Evolutionary conservation across 495 filamentous ascomycete genomes (phyloP).

Genomic region (Penicillium coffeae): DNA sequence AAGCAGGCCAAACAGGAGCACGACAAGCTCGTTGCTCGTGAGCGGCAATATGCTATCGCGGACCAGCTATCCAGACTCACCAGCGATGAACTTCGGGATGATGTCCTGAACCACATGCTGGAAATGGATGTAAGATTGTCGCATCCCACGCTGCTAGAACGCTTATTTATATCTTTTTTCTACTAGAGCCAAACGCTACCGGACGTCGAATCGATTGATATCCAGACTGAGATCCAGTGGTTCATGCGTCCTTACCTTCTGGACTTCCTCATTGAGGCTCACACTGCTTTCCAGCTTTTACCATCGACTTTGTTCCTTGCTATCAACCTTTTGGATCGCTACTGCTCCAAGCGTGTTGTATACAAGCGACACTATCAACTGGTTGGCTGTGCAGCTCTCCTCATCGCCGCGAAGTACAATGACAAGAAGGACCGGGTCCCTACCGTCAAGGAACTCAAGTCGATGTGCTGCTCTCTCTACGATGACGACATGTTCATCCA

Average conservation of each 20-base stretch:
- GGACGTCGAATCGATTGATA: conserved; percentile 95
- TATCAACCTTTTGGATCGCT: conserved; percentile 93
- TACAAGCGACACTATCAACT: conserved; percentile 99
- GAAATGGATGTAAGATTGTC: conserved; percentile 80
- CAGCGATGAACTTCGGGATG: conserved; percentile 85
- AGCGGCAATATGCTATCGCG: conserved; percentile 78
- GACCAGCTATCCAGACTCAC: conserved; percentile 80
- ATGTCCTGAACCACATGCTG: conserved; percentile 88
- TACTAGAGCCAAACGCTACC: conserved; percentile 81
- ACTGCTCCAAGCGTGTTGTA: conserved; percentile 96
- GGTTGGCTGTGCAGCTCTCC: conserved; percentile 90
- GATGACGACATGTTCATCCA: conserved; percentile 99
- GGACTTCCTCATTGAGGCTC: conserved; percentile 97
- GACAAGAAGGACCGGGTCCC: conserved; percentile 97
- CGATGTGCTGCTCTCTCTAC: conserved; percentile 98
- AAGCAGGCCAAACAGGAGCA: conserved; percentile 53
- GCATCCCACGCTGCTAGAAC: neutral
- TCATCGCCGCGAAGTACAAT: conserved; percentile 98
- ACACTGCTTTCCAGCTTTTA: conserved; percentile 87
- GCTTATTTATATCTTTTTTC: conserved; percentile 9
- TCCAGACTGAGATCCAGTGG: conserved; percentile 99
- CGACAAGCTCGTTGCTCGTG: conserved; percentile 65
- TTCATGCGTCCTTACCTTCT: conserved; percentile 98
- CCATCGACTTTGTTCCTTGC: conserved; percentile 94
- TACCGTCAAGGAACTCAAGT: conserved; percentile 90